These are phyloP conservation scores for Rubia peregrina DNA, from an alignment of 305 asterid species.

Conservation along the genomic window DNA sequence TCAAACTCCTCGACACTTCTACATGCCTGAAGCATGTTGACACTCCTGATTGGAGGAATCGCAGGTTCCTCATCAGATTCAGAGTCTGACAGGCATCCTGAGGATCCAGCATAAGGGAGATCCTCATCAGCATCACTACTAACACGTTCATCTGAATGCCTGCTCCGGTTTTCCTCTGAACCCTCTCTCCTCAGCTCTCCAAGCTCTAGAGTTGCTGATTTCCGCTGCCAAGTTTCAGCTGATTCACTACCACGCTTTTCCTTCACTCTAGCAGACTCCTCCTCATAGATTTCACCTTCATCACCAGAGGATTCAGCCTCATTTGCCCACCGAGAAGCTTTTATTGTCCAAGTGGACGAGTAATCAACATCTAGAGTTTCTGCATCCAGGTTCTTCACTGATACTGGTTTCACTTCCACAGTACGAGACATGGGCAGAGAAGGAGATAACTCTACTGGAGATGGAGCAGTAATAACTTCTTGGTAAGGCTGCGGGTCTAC, in stretches of 20 bases:
- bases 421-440: constrained; percentile 16
- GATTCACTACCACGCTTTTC: constrained; percentile 34
- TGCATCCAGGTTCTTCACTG: constrained; percentile 18
- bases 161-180: constrained; percentile 38
- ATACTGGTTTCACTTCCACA: constrained; percentile 23
- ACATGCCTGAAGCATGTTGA: constrained; percentile 96
- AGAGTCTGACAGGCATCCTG: constrained; percentile 42
- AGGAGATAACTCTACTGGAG: constrained; percentile 30
- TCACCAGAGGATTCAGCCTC: constrained; percentile 66
- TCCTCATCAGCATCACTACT: constrained; percentile 56
- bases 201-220: constrained; percentile 45
- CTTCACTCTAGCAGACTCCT: constrained; percentile 28
- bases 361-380: constrained; percentile 39
- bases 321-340: constrained; percentile 80
- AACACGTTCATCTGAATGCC: constrained; percentile 48
- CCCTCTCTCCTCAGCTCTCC: constrained; percentile 45
- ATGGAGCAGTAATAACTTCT: constrained; percentile 22
- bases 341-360: constrained; percentile 41
- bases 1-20: constrained; percentile 85
- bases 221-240: constrained; percentile 30
- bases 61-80: constrained; percentile 50
- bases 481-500: background rate
- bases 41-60: constrained; percentile 48
- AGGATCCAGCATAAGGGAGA: constrained; percentile 28
- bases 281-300: constrained; percentile 64